phyloP scores from a whole-genome alignment of 2,329 filamentous ascomycete genomes.

The Setomelanomma holmii region DNA sequence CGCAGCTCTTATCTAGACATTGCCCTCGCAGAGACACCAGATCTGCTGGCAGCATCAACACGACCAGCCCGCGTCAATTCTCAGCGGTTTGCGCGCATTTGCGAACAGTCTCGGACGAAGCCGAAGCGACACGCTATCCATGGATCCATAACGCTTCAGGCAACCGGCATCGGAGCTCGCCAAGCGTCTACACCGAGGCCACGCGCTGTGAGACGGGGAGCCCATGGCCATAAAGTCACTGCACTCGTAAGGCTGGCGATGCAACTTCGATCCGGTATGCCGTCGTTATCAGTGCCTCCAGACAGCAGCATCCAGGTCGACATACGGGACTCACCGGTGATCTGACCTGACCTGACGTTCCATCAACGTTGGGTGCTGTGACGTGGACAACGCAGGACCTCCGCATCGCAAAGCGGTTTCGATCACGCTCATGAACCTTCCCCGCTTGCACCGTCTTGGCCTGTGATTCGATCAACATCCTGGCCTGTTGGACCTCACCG shows the following conservation, averaged over 20 bases:
- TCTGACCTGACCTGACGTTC: too few relatives aligned
- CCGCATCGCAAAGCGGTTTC: neutral
- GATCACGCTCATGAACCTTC: conserved; percentile 1
- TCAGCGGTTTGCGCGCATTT: conserved; percentile 13
- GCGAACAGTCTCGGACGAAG: conserved; percentile 1
- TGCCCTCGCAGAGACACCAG: conserved; percentile 10
- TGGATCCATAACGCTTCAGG: conserved; percentile 3
- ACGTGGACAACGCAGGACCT: conserved; percentile 2
- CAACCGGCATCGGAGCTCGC: conserved; percentile 25
- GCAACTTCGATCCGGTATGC: conserved; percentile 12
- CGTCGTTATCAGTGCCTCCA: conserved; percentile 1
- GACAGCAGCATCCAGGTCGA: neutral
- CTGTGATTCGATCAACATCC: neutral
- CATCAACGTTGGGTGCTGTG: neutral
- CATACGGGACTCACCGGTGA: neutral
- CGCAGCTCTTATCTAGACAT: conserved; percentile 18
- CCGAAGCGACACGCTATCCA: conserved; percentile 2
- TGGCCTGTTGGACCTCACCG: neutral
- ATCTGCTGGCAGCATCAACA: conserved; percentile 1
- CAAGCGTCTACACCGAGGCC: conserved; percentile 19
- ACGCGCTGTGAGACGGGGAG: conserved; percentile 25
- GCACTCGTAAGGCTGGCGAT: conserved; percentile 22
- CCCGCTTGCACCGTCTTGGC: conserved; percentile 5
- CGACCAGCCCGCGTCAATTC: neutral
- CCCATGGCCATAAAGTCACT: too few relatives aligned